Base-by-base conservation (phyloP, 805 yeast species). In the Metschnikowia baotianmanensis region DNA sequence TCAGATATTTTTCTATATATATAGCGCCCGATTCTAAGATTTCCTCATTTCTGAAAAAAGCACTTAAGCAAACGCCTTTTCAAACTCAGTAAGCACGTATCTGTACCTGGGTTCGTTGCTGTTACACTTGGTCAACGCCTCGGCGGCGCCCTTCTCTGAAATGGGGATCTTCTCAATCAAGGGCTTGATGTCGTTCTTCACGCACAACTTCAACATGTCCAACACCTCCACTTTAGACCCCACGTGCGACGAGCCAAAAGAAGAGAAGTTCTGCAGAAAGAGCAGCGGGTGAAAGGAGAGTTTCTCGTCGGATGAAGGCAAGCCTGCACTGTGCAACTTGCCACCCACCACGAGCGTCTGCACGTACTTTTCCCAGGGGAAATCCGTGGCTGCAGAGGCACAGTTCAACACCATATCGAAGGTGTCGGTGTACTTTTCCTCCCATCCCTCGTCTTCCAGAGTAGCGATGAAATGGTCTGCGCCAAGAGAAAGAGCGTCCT, bases 151-250 rank as follows among this genome's bases (percentile, higher is more conserved):
- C 29, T 63, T 75, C 50, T 69, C 80, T 38, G 66, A 61, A 49
- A 82, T 70, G 20, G 78, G 76, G 35, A 83, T 63, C 20, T 69
- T 65, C 63, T 83, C 87, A 38, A 76, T 72, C 83, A 85, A 80
- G 16, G 86, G 80, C 41, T 65, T 69, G 55, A 83, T 69, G 29
- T 70, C 62, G 51, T 80, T 71, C 51, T 79, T 71, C 16, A 76
- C 77, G 13, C 88, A 85, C 47, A 84, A 57, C 32, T 78, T 67
- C 51, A 86, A 70, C 79, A 86, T 75, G 48, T 81, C 83, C 32
- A 70, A 57, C 51, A 83, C 83, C 63, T 84, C 90, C 36, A 60
- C 61, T 58, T 80, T 78, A 31, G 82, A 73, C 32, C 80, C 93
- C 59, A 75, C 65, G 45, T 70, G 69, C 9, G 88, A 80, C 6